Conservation (phyloP, 306 rosid genomes). For the Vicia sativa region DNA sequence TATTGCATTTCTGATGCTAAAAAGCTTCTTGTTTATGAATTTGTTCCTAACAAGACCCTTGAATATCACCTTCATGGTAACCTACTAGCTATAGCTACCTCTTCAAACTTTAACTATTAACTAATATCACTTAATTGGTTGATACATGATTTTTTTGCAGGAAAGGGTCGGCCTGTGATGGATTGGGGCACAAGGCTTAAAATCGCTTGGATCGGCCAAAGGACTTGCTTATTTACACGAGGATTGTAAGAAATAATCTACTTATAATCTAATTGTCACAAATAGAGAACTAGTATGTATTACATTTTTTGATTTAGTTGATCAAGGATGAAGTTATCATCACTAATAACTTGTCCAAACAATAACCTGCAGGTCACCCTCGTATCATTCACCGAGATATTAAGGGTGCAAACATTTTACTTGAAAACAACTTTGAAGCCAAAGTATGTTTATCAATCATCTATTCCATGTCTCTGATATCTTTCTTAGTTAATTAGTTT, state of each 20-base stretch:
- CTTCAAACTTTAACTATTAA: neutral
- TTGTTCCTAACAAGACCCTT: slow-evolving; percentile 78
- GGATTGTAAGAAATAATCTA: slow-evolving; percentile 69
- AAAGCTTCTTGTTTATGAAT: slow-evolving; percentile 75
- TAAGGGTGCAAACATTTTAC: slow-evolving; percentile 77
- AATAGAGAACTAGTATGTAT: neutral
- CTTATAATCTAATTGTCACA: neutral
- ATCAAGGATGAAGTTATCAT: neutral
- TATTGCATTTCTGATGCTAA: slow-evolving; percentile 53
- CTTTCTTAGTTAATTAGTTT: neutral
- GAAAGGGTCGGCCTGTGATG: slow-evolving; percentile 54
- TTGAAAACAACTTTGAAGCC: slow-evolving; percentile 77
- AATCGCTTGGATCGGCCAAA: slow-evolving; percentile 77
- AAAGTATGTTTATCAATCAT: slow-evolving; percentile 57
- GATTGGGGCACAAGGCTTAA: slow-evolving; percentile 70
- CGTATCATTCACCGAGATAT: slow-evolving; percentile 92
- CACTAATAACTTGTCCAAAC: neutral
- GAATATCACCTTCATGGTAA: slow-evolving; percentile 82
- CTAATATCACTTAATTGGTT: neutral
- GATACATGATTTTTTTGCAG: slow-evolving; percentile 38
- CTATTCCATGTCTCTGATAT: too few species aligned
- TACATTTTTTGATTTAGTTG: neutral
- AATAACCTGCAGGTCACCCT: slow-evolving; percentile 69
- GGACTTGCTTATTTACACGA: slow-evolving; percentile 96
- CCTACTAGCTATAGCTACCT: neutral